These are phyloP conservation scores for Podaxis sp. DNA, from an alignment of 768 basidiomycete species.

Conservation along the genomic window DNA sequence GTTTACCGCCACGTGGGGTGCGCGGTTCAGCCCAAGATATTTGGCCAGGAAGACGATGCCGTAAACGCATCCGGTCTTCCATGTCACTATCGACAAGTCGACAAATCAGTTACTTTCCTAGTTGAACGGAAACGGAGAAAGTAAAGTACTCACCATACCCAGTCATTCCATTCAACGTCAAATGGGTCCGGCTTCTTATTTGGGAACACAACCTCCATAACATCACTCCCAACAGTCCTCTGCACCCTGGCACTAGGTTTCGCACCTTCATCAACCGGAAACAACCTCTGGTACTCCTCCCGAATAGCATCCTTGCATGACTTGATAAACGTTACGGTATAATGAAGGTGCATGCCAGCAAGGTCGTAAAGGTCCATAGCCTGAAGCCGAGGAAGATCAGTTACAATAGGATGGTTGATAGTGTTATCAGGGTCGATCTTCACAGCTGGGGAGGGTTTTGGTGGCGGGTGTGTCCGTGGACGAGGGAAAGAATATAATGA, in stretches of 20 bases:
- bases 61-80: conserved; percentile 68
- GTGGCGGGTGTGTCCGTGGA: not conserved
- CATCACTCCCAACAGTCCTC: not conserved
- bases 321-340: conserved; percentile 51
- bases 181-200: conserved; percentile 37
- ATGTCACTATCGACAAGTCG: conserved; percentile 56
- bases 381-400: conserved; percentile 10
- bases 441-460: not conserved
- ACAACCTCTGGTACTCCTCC: conserved; percentile 57
- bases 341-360: conserved; percentile 58
- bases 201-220: not conserved
- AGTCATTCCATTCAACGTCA: conserved; percentile 64
- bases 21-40: conserved; percentile 52
- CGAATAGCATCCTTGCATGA: conserved; percentile 74
- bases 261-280: conserved; percentile 31
- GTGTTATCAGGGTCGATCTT: conserved; percentile 3
- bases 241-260: not conserved
- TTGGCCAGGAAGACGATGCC: conserved; percentile 43
- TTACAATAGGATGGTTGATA: conserved; percentile 7
- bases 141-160: conserved; percentile 56
- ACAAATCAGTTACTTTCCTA: not conserved
- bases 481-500: conserved; percentile 5
- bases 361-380: conserved; percentile 14
- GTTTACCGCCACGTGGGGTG: conserved; percentile 20
- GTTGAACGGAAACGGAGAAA: not conserved